Evolutionary conservation across 768 basidiomycete species (phyloP).

Genomic region (Lactarius akahatsu): DNA sequence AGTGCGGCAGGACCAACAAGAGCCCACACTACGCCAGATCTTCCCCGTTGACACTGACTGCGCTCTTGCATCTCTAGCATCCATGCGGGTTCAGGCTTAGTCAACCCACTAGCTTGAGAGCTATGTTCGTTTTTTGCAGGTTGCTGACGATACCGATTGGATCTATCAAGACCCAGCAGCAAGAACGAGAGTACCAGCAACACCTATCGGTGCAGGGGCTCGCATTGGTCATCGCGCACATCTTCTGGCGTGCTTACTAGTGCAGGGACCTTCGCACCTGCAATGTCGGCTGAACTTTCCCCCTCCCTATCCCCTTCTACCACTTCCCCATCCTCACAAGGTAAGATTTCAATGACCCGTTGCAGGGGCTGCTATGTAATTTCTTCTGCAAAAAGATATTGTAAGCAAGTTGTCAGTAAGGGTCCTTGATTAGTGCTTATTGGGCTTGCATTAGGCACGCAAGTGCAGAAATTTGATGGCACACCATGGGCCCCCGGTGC

Average conservation of each 20-base stretch:
- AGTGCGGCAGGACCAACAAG: constrained; percentile 37
- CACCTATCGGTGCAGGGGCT: too few species aligned
- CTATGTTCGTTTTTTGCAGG: constrained; percentile 38
- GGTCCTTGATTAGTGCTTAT: too few species aligned
- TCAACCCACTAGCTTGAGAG: too few species aligned
- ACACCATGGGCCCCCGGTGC: too few species aligned
- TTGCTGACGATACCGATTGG: constrained; percentile 81
- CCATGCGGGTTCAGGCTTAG: constrained; percentile 54
- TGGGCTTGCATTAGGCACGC: too few species aligned
- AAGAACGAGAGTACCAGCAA: constrained; percentile 40
- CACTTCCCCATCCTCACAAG: neutral
- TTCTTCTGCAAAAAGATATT: too few species aligned
- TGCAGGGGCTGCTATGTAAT: too few species aligned
- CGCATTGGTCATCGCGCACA: too few species aligned
- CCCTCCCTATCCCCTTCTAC: neutral
- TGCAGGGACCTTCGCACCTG: neutral
- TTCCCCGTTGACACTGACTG: constrained; percentile 75
- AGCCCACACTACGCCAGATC: constrained; percentile 72
- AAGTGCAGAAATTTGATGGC: too few species aligned
- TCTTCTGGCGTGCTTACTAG: neutral
- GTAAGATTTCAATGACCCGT: neutral
- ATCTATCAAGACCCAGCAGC: constrained; percentile 83
- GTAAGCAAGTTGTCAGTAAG: too few species aligned
- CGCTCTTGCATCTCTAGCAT: constrained; percentile 55
- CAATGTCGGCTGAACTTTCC: too few species aligned